phyloP scores from a whole-genome alignment of 108 stramenopile genomes.

The Skeletonema marinoi region DNA sequence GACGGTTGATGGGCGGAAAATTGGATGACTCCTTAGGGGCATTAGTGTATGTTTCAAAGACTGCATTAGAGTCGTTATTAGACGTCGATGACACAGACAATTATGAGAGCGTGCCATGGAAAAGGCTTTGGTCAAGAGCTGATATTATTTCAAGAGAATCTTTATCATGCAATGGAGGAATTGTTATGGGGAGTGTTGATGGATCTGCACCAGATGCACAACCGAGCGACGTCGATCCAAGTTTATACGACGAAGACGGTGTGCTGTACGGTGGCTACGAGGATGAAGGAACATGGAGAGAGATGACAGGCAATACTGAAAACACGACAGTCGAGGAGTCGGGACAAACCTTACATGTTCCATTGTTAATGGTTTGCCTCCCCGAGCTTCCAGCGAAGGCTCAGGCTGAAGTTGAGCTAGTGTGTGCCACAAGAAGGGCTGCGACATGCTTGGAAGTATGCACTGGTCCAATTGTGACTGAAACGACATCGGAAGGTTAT shows the following conservation, averaged over 20 bases:
- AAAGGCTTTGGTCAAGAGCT: slow-evolving; percentile 33
- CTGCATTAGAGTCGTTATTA: slow-evolving; percentile 22
- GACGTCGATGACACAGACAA: slow-evolving; percentile 5
- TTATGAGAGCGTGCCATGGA: slow-evolving; percentile 4
- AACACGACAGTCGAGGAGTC: neutral
- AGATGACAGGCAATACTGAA: slow-evolving; percentile 46
- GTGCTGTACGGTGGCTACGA: slow-evolving; percentile 79
- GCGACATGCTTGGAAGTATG: slow-evolving; percentile 46
- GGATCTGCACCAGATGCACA: slow-evolving; percentile 12
- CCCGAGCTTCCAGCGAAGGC: slow-evolving; percentile 86
- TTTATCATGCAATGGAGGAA: slow-evolving; percentile 60
- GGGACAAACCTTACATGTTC: slow-evolving; percentile 19
- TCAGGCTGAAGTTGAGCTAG: slow-evolving; percentile 72
- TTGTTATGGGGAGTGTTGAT: slow-evolving; percentile 73
- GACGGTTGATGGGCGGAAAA: slow-evolving; percentile 31
- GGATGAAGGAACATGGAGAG: slow-evolving; percentile 81
- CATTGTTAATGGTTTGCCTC: slow-evolving; percentile 74
- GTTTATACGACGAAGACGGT: slow-evolving; percentile 43
- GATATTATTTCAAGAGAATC: slow-evolving; percentile 44
- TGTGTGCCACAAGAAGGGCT: slow-evolving; percentile 62
- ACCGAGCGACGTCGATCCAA: slow-evolving; percentile 21
- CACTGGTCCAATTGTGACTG: slow-evolving; percentile 12
- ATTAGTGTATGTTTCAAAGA: slow-evolving; percentile 63
- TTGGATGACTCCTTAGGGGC: slow-evolving; percentile 64
- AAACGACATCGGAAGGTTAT: neutral